A percentile compares a stretch with the other conserved stretches of the same genome.
phyloP scores from a whole-genome alignment of 2,329 filamentous ascomycete species.

The Fusarium liriodendri region DNA sequence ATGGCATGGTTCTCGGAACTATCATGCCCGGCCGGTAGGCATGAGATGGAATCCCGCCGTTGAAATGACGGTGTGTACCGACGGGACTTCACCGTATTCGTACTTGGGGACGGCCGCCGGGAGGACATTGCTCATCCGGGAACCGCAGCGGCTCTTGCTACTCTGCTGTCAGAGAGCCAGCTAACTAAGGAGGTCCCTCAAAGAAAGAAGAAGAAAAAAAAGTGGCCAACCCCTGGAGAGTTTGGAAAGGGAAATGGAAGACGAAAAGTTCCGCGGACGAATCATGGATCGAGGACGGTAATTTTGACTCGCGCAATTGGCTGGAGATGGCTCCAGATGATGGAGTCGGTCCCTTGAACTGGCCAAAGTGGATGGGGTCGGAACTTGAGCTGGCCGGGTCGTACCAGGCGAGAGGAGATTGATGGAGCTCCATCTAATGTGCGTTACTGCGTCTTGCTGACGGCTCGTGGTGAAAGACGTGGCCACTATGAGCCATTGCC shows the following conservation, averaged over 20 bases:
- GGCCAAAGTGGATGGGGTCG: constrained; percentile 28
- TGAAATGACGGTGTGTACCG: constrained; percentile 37
- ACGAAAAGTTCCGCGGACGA: constrained; percentile 23
- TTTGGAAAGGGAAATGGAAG: constrained; percentile 3
- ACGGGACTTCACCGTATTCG: constrained; percentile 35
- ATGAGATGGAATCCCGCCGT: constrained; percentile 3
- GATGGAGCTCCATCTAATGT: background rate
- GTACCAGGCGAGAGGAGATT: constrained; percentile 28
- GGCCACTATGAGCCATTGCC: constrained; percentile 6
- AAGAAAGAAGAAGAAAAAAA: constrained; percentile 14
- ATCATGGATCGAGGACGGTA: constrained; percentile 43
- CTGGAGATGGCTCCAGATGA: background rate
- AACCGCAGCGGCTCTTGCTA: constrained; percentile 3
- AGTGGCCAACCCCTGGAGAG: background rate
- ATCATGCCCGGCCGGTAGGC: background rate
- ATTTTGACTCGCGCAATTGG: constrained; percentile 46
- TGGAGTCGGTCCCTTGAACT: background rate
- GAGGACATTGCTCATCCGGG: background rate
- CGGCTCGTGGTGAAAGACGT: constrained; percentile 11
- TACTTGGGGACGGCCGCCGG: constrained; percentile 18
- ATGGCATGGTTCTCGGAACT: background rate
- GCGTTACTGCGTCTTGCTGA: background rate
- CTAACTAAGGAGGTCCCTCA: too few species aligned
- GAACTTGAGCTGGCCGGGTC: constrained; percentile 42
- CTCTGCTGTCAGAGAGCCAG: too few species aligned